Base-by-base conservation (phyloP, 345 rosid genomes). In the Dipteronia sinensis region DNA sequence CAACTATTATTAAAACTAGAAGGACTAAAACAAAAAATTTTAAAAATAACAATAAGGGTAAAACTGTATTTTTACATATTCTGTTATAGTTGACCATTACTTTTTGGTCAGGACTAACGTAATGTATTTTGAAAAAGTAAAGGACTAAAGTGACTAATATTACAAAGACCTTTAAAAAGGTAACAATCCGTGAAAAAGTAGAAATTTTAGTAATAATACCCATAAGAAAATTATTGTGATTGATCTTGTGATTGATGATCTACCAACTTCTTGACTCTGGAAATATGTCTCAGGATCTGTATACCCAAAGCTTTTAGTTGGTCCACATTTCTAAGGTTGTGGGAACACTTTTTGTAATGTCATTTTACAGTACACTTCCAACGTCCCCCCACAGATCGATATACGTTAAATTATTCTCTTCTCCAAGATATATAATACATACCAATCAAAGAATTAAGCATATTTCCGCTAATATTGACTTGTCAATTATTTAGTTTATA, bases 401-500 rank as follows among this genome's bases (percentile, higher is more conserved):
- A 25, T 44, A 17, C 63, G 38, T 4, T 34, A 34, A 34, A 44
- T 72, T 22, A 22, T 61, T 71, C 47, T 56, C 22, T 20, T 11
- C 27, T n/a, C 19, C 71, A 40, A 11, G 25, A 40, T 20, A 20
- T 34, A 34, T 34, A 34, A 5, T 34, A 27, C 16, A 42, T 42
- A 22, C 40, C 27, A 71, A 72, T 72, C 27, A 74, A 47, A 64
- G 46, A 65, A 74, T 64, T 29, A 65, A 27, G 59, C 64, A 65
- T 74, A 67, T 74, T 74, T 74, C 69, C 71, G 64, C 65, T 68
- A 80, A 74, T 31, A 69, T 77, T 83, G 83, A 77, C 81, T 74
- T 38, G n/a, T 70, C n/a, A 65, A 38, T 67, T 16, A 69, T 34
- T 34, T 34, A 12, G 13, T 31, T 61, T 61, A 4, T 61, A 34